Conservation (phyloP, 345 rosid genomes). For the Mangifera indica region DNA sequence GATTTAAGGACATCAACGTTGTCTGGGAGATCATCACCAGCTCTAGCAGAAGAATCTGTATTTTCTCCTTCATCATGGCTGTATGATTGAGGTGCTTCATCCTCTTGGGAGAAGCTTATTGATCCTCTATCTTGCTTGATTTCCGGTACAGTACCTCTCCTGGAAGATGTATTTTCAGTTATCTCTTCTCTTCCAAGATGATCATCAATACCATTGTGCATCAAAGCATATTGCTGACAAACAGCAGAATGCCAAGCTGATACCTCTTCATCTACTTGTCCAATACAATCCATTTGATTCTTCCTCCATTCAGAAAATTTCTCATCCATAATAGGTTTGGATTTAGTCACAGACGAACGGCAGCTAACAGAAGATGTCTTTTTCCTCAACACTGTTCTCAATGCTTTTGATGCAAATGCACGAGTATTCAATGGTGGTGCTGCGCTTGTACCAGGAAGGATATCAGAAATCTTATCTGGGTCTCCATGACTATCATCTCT, state of each 20-base stretch:
- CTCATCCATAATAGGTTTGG: conserved; percentile 28
- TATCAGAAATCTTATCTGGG: conserved; percentile 21
- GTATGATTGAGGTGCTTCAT: conserved; percentile 26
- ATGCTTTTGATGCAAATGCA: conserved; percentile 30
- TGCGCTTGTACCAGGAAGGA: conserved; percentile 21
- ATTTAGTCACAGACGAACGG: conserved; percentile 31
- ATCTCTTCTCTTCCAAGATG: conserved; percentile 37
- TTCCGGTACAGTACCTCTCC: conserved; percentile 22
- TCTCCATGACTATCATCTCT: conserved; percentile 17
- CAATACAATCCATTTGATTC: conserved; percentile 31
- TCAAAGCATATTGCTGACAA: conserved; percentile 39
- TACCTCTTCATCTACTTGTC: conserved; percentile 37
- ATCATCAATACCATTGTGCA: conserved; percentile 28
- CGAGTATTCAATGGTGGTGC: conserved; percentile 22
- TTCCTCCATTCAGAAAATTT: conserved; percentile 33
- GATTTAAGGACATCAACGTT: conserved; percentile 33
- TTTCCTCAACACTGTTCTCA: conserved; percentile 40
- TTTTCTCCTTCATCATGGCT: conserved; percentile 20
- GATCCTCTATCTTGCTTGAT: conserved; percentile 23
- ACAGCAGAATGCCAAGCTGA: conserved; percentile 40
- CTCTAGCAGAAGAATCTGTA: conserved; percentile 34
- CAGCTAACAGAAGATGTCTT: conserved; percentile 28
- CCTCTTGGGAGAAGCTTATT: conserved; percentile 29
- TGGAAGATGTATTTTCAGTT: conserved; percentile 28
- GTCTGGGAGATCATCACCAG: conserved; percentile 14